Evolutionary conservation across 257 asterid genomes (phyloP), one percentile per base, ranked within the genome.

Genomic region (Echites panduratus): DNA sequence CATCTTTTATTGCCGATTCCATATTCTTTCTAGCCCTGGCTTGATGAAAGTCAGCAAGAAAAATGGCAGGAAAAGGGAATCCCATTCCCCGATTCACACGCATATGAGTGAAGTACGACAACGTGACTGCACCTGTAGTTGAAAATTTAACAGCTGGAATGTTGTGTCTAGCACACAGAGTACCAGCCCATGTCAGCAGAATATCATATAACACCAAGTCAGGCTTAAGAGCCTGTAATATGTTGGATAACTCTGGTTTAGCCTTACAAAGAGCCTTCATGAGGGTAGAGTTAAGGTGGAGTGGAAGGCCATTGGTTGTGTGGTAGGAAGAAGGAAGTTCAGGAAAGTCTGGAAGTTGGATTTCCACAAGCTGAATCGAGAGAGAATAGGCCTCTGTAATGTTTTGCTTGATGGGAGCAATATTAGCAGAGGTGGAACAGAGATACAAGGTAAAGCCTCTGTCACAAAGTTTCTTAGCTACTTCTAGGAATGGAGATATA

Each of bases 251-350:
- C 2, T 22, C n/a, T 3, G 82, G 87, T 61, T 80, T 80, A 24
- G 89, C 72, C 59, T 20, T 52, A 48, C 64, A 26, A 14, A 87
- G 79, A 50, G 87, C 80, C 8, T 47, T 66, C 29, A 11, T 27
- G 72, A 87, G 87, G 64, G 84, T 38, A 77, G 82, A 14, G 57
- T 77, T 78, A 73, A 87, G 89, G 69, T 74, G 57, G 61, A 73
- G 87, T 4, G 95, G 95, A 50, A 85, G 89, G 74, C 87, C 88
- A 57, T 86, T 86, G 66, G 88, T 83, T 29, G 91, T 88, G 71
- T 84, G 89, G 58, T 50, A 24, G 19, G 66, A 79, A 63, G 89
- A 82, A 11, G 92, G 95, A 24, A 87, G 84, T 2, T 78, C 81
- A 0, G 86, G 86, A 1, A 44, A 58, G 3, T 69, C 58, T 0